Conservation (phyloP, 2,329 filamentous ascomycete genomes). For the Calonectria pauciramosa region DNA sequence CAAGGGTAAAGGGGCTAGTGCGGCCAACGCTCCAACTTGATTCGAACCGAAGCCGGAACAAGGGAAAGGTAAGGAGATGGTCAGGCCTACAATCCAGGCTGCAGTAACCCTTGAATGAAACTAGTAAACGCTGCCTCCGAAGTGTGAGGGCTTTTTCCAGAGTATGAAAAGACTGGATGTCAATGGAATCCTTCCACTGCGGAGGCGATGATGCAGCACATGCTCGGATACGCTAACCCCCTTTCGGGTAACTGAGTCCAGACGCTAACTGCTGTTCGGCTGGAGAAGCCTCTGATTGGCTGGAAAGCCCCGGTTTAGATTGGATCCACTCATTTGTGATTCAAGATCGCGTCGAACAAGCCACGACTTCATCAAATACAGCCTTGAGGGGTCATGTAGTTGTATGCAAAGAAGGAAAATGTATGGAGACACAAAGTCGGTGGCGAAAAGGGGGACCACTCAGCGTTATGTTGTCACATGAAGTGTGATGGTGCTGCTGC, state of each 20-base stretch:
- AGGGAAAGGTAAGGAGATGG: background rate
- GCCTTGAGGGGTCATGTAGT: background rate
- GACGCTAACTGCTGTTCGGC: constrained; percentile 46
- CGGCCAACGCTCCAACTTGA: background rate
- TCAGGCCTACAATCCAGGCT: background rate
- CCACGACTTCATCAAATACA: background rate
- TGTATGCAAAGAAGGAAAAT: background rate
- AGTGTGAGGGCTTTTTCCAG: background rate
- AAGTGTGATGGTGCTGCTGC: background rate
- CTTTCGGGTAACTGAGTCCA: constrained; percentile 14
- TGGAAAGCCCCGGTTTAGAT: background rate
- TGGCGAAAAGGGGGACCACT: background rate
- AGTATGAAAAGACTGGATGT: background rate
- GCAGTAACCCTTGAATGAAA: background rate
- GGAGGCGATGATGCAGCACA: background rate
- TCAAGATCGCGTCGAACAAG: background rate
- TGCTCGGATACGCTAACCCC: constrained; percentile 34
- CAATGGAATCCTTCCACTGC: background rate
- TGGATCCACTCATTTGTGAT: background rate
- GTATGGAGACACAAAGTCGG: background rate
- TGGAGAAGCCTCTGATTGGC: constrained; percentile 46
- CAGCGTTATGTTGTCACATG: background rate
- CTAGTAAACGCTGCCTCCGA: background rate
- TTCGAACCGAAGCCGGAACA: background rate
- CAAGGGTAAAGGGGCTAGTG: background rate